These are phyloP conservation scores for Boletus mariae DNA, from an alignment of 1,284 basidiomycete genomes.

Conservation along the genomic window DNA sequence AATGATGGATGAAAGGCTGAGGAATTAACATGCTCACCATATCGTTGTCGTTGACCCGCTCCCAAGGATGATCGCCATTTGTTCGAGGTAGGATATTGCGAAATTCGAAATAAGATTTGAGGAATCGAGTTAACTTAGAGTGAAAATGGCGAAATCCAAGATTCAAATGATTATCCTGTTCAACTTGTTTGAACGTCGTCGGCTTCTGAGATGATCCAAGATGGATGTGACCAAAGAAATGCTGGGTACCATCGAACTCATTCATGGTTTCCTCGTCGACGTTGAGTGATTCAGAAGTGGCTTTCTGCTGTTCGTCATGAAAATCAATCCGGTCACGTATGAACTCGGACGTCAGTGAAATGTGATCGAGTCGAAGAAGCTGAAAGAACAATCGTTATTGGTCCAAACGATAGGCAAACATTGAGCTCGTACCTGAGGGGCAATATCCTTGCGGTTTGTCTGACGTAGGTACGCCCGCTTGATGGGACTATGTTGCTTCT, in stretches of 20 bases:
- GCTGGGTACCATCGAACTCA: background rate
- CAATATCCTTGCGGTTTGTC: conserved; percentile 23
- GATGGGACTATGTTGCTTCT: conserved; percentile 31
- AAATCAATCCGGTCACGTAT: background rate
- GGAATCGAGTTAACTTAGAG: background rate
- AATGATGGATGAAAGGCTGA: no score
- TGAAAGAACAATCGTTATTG: no score
- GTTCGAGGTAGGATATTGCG: no score
- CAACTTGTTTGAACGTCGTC: background rate
- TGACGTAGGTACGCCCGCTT: conserved; percentile 27
- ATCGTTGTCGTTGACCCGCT: no score
- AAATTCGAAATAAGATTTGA: no score
- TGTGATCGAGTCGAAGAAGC: no score
- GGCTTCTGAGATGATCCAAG: background rate
- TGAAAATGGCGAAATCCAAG: background rate
- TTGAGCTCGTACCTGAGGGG: no score
- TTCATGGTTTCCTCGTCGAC: background rate
- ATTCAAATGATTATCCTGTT: background rate
- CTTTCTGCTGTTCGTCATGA: background rate
- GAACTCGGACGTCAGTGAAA: background rate
- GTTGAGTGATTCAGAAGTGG: background rate
- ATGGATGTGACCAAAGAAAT: no score
- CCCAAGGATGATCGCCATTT: no score
- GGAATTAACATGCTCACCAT: no score
- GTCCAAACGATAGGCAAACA: no score